A percentile compares a stretch with the other conserved stretches of the same genome.
These are phyloP conservation scores for Colletotrichum truncatum DNA, from an alignment of 2,329 filamentous ascomycete genomes.

Conservation along the genomic window DNA sequence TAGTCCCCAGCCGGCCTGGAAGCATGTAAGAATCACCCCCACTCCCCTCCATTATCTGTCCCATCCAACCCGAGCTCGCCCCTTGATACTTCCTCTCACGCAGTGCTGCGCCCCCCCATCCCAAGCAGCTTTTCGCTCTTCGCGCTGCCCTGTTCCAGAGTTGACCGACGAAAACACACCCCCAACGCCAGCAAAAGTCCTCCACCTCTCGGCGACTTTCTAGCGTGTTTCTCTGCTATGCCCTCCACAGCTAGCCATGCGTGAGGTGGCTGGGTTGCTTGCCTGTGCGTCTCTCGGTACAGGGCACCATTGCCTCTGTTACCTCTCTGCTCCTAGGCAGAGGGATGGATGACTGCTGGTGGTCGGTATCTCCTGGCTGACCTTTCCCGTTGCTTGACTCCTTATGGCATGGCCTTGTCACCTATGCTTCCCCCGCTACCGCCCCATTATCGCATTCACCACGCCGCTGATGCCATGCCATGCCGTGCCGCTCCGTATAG, in stretches of 20 bases:
- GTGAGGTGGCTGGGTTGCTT: background rate
- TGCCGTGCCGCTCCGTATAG: constrained; percentile 5
- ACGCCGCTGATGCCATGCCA: constrained; percentile 22
- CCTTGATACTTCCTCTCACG: too few relatives aligned
- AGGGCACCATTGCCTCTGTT: constrained; percentile 24
- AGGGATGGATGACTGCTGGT: background rate
- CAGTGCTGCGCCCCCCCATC: constrained; percentile 9
- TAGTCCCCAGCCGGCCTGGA: background rate
- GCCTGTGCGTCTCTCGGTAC: background rate
- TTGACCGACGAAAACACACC: constrained; percentile 1
- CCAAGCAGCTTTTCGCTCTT: background rate
- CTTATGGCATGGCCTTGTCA: constrained; percentile 5
- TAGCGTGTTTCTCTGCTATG: constrained; percentile 27
- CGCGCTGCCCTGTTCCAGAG: background rate
- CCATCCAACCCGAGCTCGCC: too few relatives aligned
- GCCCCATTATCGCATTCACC: constrained; percentile 20
- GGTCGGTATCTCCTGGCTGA: background rate
- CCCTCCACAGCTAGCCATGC: constrained; percentile 9
- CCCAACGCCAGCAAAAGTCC: background rate
- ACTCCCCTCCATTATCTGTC: background rate
- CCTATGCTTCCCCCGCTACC: constrained; percentile 7
- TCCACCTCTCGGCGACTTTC: constrained; percentile 18
- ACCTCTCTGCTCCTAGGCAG: constrained; percentile 3
- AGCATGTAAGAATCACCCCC: background rate
- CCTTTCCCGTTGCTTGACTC: background rate